Conservation (phyloP, 2,329 filamentous ascomycete genomes). For the Chrysosporium keratinophilum region DNA sequence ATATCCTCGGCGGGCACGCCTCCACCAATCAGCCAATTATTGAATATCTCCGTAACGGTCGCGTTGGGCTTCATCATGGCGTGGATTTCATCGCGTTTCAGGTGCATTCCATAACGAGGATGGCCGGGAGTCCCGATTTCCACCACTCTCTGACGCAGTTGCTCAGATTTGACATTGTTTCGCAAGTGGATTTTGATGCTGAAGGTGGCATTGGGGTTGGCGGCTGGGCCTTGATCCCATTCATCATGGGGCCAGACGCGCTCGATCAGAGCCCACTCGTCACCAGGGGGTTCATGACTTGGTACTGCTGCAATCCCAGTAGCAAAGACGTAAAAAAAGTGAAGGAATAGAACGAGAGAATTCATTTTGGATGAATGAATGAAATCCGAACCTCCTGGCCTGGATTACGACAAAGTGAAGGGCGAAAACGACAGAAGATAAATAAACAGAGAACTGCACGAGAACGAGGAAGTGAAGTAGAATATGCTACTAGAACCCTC, state of each 20-base stretch:
- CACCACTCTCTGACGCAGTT: conserved; percentile 49
- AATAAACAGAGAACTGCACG: not conserved
- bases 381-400: not conserved
- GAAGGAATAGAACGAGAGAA: not conserved
- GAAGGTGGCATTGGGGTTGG: conserved; percentile 32
- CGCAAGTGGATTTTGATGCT: conserved; percentile 42
- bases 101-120: conserved; percentile 49
- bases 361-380: not conserved
- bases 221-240: conserved; percentile 24
- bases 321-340: not conserved
- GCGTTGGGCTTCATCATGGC: conserved; percentile 43
- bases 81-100: conserved; percentile 50
- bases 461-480: not conserved
- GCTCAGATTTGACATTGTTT: conserved; percentile 37
- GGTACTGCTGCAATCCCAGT: conserved; percentile 18
- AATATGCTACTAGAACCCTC: too few species aligned
- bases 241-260: conserved; percentile 24
- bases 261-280: not conserved
- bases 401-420: not conserved
- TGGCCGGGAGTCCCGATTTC: conserved; percentile 53
- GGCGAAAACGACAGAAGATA: not conserved
- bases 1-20: conserved; percentile 40
- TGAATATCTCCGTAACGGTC: conserved; percentile 40
- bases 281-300: conserved; percentile 11
- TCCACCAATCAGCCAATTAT: conserved; percentile 46